Evolutionary conservation across 2,329 filamentous ascomycete genomes (phyloP).

Genomic region (Aspergillus amoenus): DNA sequence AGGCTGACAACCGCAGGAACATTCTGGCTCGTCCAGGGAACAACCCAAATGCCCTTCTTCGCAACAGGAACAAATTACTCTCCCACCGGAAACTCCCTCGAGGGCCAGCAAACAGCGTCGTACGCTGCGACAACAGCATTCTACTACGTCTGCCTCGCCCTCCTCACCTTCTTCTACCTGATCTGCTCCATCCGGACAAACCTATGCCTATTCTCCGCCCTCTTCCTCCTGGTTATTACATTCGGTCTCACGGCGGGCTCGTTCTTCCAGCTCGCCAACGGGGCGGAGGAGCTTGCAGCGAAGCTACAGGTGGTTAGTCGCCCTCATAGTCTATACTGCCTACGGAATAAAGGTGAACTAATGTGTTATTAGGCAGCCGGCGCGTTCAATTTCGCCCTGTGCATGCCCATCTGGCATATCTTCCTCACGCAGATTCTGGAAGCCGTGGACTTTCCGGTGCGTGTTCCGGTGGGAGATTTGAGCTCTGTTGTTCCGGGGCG

Average conservation of each 20-base stretch:
- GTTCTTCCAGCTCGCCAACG: constrained; percentile 28
- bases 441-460: constrained; percentile 57
- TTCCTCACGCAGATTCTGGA: constrained; percentile 57
- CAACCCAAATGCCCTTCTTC: constrained; percentile 50
- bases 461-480: constrained; percentile 58
- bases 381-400: constrained; percentile 52
- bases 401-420: constrained; percentile 56
- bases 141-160: constrained; percentile 25
- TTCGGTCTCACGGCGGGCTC: constrained; percentile 28
- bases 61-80: constrained; percentile 50
- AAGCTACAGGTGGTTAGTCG: constrained; percentile 21
- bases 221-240: constrained; percentile 33
- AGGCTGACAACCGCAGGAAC: constrained; percentile 31
- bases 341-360: no score
- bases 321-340: no score
- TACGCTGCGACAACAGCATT: constrained; percentile 28
- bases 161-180: constrained; percentile 34
- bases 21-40: constrained; percentile 54
- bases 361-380: constrained; percentile 44
- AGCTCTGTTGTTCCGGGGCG: constrained; percentile 48
- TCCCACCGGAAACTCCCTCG: constrained; percentile 26
- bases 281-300: constrained; percentile 15
- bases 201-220: constrained; percentile 32
- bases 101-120: constrained; percentile 26
- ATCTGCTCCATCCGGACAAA: constrained; percentile 39